phyloP scores from a whole-genome alignment of 2,329 filamentous ascomycete species.

The Cercospora beticola region DNA sequence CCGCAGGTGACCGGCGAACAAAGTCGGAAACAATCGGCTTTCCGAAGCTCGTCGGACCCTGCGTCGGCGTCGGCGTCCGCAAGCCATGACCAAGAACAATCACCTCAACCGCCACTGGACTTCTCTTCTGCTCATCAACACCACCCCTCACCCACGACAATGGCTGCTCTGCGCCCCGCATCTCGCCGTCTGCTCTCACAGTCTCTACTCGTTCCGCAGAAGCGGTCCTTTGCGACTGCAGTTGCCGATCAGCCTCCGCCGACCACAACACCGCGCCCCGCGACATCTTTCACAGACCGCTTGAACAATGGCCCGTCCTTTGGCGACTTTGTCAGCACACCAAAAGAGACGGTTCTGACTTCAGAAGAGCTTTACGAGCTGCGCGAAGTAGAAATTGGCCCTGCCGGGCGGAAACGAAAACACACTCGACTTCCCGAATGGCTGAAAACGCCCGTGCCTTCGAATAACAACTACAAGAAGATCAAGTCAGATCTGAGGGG shows the following conservation, averaged over 20 bases:
- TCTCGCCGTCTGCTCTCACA: conserved; percentile 23
- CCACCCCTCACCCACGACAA: conserved; percentile 6
- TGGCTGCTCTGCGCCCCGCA: conserved; percentile 23
- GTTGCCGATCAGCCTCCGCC: conserved; percentile 41
- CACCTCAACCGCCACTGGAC: conserved; percentile 4
- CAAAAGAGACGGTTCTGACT: conserved; percentile 40
- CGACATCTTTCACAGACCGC: conserved; percentile 61
- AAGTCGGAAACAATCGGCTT: conserved; percentile 10
- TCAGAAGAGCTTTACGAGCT: conserved; percentile 59
- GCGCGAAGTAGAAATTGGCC: conserved; percentile 61
- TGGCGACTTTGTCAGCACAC: conserved; percentile 58
- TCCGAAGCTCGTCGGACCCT: not conserved
- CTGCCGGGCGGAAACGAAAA: conserved; percentile 61
- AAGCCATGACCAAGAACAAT: conserved; percentile 1
- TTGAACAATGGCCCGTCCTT: conserved; percentile 66
- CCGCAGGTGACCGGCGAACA: not conserved
- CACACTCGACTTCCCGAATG: conserved; percentile 80
- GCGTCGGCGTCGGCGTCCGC: not conserved
- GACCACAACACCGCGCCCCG: conserved; percentile 40
- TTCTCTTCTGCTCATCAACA: not conserved
- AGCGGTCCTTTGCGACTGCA: conserved; percentile 47
- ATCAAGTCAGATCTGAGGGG: conserved; percentile 93
- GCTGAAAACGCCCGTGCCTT: conserved; percentile 94
- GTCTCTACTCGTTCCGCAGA: conserved; percentile 33
- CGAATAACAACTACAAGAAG: conserved; percentile 82